These are phyloP conservation scores for Phytophthora sansomeana DNA, from an alignment of 352 stramenopile species.

Conservation along the genomic window DNA sequence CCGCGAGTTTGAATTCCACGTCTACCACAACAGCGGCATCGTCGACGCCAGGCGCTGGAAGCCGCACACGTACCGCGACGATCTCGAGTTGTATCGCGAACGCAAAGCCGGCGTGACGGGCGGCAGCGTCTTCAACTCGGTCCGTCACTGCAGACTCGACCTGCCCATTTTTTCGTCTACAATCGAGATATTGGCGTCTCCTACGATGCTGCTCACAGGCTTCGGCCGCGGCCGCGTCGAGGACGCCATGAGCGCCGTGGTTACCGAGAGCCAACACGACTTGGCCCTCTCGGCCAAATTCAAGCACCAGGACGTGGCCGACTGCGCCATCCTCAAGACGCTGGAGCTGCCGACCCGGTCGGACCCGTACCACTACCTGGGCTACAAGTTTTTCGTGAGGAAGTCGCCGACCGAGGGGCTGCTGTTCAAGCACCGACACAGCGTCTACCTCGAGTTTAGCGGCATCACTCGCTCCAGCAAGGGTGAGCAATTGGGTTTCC, in stretches of 20 bases:
- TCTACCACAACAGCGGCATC: constrained; percentile 39
- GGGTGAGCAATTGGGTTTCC: constrained; percentile 65
- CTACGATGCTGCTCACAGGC: constrained; percentile 59
- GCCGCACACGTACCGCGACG: constrained; percentile 44
- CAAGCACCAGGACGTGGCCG: constrained; percentile 67
- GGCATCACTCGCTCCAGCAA: constrained; percentile 50
- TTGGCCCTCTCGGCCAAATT: constrained; percentile 63
- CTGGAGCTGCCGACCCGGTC: constrained; percentile 55
- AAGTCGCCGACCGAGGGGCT: constrained; percentile 52
- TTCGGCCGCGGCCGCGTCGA: constrained; percentile 56
- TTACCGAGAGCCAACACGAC: constrained; percentile 65
- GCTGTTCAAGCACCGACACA: constrained; percentile 64
- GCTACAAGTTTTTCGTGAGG: constrained; percentile 74
- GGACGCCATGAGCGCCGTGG: constrained; percentile 59
- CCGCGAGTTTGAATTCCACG: constrained; percentile 56
- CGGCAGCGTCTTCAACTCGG: constrained; percentile 30
- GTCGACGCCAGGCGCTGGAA: constrained; percentile 58
- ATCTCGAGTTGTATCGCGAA: constrained; percentile 57
- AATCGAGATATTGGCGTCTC: constrained; percentile 35
- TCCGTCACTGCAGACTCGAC: constrained; percentile 41
- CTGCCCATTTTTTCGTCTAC: constrained; percentile 41
- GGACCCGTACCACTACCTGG: constrained; percentile 66
- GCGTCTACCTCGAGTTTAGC: constrained; percentile 64
- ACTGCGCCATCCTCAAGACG: constrained; percentile 67
- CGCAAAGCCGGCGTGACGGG: constrained; percentile 38